These are phyloP conservation scores for Metschnikowia kofuensis DNA, from an alignment of 805 yeast genomes.

Conservation along the genomic window DNA sequence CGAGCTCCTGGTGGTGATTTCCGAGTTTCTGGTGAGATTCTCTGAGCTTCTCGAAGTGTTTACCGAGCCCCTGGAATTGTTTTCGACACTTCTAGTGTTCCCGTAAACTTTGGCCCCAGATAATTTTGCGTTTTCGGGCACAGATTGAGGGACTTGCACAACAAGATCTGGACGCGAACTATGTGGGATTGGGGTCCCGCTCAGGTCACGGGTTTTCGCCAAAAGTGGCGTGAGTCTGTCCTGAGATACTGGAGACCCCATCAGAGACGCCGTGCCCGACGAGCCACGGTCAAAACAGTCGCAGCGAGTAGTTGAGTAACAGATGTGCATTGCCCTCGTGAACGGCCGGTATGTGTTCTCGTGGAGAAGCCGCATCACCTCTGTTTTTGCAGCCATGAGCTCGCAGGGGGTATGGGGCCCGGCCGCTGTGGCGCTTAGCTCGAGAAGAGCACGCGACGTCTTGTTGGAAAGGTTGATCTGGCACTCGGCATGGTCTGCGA, in stretches of 20 bases:
- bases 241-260: not conserved
- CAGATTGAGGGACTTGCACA: not conserved
- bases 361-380: slow-evolving; percentile 30
- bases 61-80: no score
- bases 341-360: slow-evolving; percentile 32
- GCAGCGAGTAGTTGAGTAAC: not conserved
- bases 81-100: no score
- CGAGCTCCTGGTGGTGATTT: not conserved
- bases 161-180: not conserved
- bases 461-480: slow-evolving; percentile 49
- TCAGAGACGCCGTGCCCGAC: not conserved
- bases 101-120: no score
- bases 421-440: slow-evolving; percentile 12
- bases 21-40: not conserved
- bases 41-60: no score
- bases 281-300: not conserved
- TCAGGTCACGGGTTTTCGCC: not conserved
- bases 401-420: slow-evolving; percentile 27
- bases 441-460: slow-evolving; percentile 27
- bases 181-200: not conserved
- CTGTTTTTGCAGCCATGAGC: slow-evolving; percentile 28
- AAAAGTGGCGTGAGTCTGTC: not conserved
- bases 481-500: slow-evolving; percentile 40
- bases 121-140: not conserved
- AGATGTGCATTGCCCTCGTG: slow-evolving; percentile 1